Base-by-base conservation (phyloP, 1,284 basidiomycete genomes). In the Anthracocystis walkeri region DNA sequence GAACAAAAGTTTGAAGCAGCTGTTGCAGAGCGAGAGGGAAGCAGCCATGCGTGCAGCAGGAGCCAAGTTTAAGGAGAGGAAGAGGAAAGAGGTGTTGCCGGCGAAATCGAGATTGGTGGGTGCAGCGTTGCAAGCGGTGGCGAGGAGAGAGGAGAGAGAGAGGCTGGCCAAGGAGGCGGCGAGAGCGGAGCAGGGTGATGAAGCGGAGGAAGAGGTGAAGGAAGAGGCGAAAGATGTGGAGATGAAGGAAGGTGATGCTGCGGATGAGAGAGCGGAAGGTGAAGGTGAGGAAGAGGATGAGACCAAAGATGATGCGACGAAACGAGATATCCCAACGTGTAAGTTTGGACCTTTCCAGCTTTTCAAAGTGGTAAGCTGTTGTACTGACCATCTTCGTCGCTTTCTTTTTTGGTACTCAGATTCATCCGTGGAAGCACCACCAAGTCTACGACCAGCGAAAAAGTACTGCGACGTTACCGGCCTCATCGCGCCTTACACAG, bases 381-480 rank as follows among this genome's bases (percentile, higher is more conserved):
- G 0, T 44, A 23, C 29, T 52, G 58, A 45, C 49, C 20, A 11
- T 23, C 18, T 27, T 18, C n/a, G n/a, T 35, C 23, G 27, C n/a
- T n/a, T 20, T 23, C 33, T 8, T 20, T 50, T 21, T 56, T 16
- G 16, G 7, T 16, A 21, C 61, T 65, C 76, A 94, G 92, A 94
- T 78, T 89, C 89, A 0, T 91, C 91, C 1, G 92, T 95, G 51
- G 93, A 95, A 81, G 92, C 93, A 8, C 92, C 93, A 0, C 93
- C 93, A 0, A 93, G 91, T 16, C 84, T 94, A 1, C 86, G 92
- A 7, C 93, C 93, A 3, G 90, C 90, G 57, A 89, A 90, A 72
- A 90, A 91, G 73, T 93, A 92, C 71, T 95, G 93, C 80, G 93
- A 95, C 85, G 92, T 95, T 6, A 95, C 93, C 0, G 93, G 93